Percentiles rank a stretch among this genome's conserved stretches.
Conservation (phyloP, 306 rosid species). For the Vigna reflexopilosa region DNA sequence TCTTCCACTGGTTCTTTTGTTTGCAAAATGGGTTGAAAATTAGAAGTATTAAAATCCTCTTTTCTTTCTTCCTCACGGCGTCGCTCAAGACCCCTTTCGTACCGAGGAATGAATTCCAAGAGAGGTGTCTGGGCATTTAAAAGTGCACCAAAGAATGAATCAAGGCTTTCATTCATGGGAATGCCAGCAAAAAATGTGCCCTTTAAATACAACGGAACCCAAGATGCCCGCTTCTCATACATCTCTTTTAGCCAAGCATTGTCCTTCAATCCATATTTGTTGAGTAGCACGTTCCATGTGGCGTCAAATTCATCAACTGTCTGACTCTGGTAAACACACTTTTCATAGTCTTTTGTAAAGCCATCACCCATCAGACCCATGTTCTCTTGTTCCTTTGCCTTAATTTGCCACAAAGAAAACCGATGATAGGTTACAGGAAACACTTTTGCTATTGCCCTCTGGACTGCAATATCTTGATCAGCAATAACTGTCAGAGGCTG, state of each 20-base stretch:
- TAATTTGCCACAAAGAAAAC: slow-evolving; percentile 89
- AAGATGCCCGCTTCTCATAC: slow-evolving; percentile 82
- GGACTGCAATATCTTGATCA: slow-evolving; percentile 86
- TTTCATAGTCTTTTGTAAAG: slow-evolving; percentile 75
- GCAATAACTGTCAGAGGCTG: slow-evolving; percentile 85
- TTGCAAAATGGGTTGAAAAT: slow-evolving; percentile 83
- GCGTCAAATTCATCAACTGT: slow-evolving; percentile 79
- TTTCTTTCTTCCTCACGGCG: slow-evolving; percentile 89
- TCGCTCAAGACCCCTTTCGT: slow-evolving; percentile 84
- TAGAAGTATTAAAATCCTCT: slow-evolving; percentile 80
- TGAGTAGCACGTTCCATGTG: slow-evolving; percentile 73
- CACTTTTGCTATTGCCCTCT: slow-evolving; percentile 71
- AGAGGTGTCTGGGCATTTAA: slow-evolving; percentile 81
- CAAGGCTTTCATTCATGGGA: slow-evolving; percentile 67
- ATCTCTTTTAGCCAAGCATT: slow-evolving; percentile 83
- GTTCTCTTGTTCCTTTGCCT: slow-evolving; percentile 77
- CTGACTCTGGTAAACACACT: slow-evolving; percentile 76
- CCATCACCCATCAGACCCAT: slow-evolving; percentile 63
- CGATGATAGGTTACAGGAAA: slow-evolving; percentile 84
- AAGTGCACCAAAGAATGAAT: slow-evolving; percentile 77
- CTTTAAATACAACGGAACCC: slow-evolving; percentile 83
- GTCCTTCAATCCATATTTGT: slow-evolving; percentile 76
- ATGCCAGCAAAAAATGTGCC: slow-evolving; percentile 91
- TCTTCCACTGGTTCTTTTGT: slow-evolving; percentile 92
- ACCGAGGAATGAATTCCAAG: slow-evolving; percentile 74